These are phyloP conservation scores for Solanum appendiculatum DNA, from an alignment of 257 asterid species.

Conservation along the genomic window DNA sequence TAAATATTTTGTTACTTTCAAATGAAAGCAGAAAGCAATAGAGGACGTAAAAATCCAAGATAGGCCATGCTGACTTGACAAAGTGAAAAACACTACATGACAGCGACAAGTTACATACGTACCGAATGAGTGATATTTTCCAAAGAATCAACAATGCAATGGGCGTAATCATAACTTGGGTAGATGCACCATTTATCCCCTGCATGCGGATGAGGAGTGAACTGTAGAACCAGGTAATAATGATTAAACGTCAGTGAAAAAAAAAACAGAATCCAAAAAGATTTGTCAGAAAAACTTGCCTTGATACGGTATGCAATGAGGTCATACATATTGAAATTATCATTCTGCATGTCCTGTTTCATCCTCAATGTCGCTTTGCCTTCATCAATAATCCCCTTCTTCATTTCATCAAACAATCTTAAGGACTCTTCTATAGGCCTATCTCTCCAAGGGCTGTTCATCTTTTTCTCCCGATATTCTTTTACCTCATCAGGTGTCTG, in stretches of 20 bases:
- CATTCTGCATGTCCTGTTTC: slow-evolving; percentile 99
- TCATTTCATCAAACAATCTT: slow-evolving; percentile 80
- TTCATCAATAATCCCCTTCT: slow-evolving; percentile 65
- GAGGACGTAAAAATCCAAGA: background rate
- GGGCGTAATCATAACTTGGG: slow-evolving; percentile 94
- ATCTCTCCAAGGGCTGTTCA: slow-evolving; percentile 95
- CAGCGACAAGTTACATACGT: background rate
- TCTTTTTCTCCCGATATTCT: slow-evolving; percentile 79
- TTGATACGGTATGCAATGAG: slow-evolving; percentile 93
- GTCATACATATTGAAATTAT: slow-evolving; percentile 88
- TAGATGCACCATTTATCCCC: slow-evolving; percentile 99
- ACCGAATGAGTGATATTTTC: slow-evolving; percentile 95
- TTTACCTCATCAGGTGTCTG: slow-evolving; percentile 93
- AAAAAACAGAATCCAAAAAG: background rate
- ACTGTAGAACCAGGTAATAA: slow-evolving; percentile 39
- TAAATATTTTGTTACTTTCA: background rate
- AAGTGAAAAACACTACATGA: background rate
- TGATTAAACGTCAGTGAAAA: slow-evolving; percentile 3
- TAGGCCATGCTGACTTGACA: background rate
- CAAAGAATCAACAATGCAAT: slow-evolving; percentile 93
- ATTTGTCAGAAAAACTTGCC: slow-evolving; percentile 31
- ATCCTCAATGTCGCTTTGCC: slow-evolving; percentile 91
- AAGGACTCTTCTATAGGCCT: slow-evolving; percentile 83
- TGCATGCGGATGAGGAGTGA: slow-evolving; percentile 97
- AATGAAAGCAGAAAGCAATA: background rate